Evolutionary conservation across 768 basidiomycete genomes (phyloP), one percentile per base, ranked within the genome.

Genomic region (Agaricus bisporus): DNA sequence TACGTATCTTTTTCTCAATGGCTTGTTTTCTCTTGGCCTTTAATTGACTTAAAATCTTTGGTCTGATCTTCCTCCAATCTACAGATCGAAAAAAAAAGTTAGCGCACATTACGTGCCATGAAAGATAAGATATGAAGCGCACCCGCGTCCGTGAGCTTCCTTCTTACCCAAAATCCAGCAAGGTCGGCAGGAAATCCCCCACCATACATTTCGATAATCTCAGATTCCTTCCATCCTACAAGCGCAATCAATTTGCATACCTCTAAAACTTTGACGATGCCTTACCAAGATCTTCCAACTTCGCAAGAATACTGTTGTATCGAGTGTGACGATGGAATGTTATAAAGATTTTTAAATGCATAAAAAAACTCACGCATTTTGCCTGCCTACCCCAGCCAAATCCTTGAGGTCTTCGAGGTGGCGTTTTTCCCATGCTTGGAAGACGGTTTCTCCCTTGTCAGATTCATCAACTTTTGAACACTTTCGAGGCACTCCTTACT

Each of bases 61-160:
- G 52, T 17, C 15, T 14, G 17, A 54, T 25, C 2, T 18, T 37
- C 7, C 39, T 12, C 52, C 52, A 54, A 6, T 54, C 52, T 54
- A 17, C 15, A 3, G 28, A 22, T 22, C 22, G 22, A 22, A 15
- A 43, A 5, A 22, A 15, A 43, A 5, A 5, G 26, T 41, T 2
- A 15, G 5, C n/a, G 9, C 18, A 5, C 18, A 10, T n/a, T 17
- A 39, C 22, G 8, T 12, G 12, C 11, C 17, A 15, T 10, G 3
- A 5, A 17, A 37, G 11, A 39, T n/a, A 32, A 32, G 5, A 11
- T 7, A 32, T 1, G 25, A 12, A 18, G 22, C 37, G 2, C 38
- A 49, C 48, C 48, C 3, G 12, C 22, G 10, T 49, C 25, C 3
- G 48, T 49, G 18, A 49, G 37, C 39, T 49, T 49, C 20, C 38